Evolutionary conservation across 2,329 filamentous ascomycete species (phyloP), one percentile per base, ranked within the genome.

Genomic region (Venturia asperata): DNA sequence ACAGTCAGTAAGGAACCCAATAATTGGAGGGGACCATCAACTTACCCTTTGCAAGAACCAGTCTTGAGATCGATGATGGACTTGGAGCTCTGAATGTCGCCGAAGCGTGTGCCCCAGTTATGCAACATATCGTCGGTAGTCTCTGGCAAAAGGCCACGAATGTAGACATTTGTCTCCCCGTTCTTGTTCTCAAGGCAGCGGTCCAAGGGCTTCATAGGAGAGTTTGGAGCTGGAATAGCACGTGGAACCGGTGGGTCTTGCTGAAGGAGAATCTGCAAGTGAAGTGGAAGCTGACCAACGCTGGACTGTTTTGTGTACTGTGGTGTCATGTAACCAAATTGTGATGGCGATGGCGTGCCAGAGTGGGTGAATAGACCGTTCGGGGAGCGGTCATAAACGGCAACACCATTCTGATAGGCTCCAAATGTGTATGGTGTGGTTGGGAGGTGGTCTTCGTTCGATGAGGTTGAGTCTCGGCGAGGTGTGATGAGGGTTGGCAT

Each of bases 151-250:
- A 99, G 87, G 21, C 95, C 95, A 67, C 94, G 91, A 69, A 99
- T 97, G 80, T 99, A 99, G 69, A 99, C 93, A 72, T 99, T 99
- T 68, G 92, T 94, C 74, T 97, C 96, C 56, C 92, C 92, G 61
- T 90, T 94, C 66, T 92, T 89, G 72, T 97, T 97, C 78, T 96
- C 91, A 61, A 99, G 82, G 73, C 92, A 96, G 76, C 96, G 92
- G 68, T 96, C 93, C 37, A 97, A 85, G 52, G 90, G 92, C 82
- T 96, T 90, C 79, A 90, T 86, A 71, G 89, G 90, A 66, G 93
- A 92, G 30, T 87, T 88, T 37, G 91, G 91, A 66, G 94, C 93
- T 19, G 93, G 93, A 58, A 99, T 92, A 62, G 94, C 93, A 68
- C 85, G 84, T 24, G 94, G 94, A 68, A 99, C 89, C 0, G 86